These are phyloP conservation scores for Saccharomycopsis olivae DNA, from an alignment of 805 yeast genomes.

Conservation along the genomic window DNA sequence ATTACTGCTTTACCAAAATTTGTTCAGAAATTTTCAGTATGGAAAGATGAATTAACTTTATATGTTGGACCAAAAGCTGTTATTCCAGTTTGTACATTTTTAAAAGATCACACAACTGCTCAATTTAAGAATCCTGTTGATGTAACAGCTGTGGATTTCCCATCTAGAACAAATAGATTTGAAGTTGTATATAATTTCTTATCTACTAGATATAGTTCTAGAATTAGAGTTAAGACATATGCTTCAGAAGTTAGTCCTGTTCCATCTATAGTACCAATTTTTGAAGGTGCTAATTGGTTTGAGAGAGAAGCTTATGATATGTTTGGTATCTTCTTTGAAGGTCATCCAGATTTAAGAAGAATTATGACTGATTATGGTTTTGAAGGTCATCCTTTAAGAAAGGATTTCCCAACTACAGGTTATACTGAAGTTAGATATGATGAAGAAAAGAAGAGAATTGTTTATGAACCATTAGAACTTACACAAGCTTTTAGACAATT, in stretches of 20 bases:
- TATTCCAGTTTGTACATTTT: constrained; percentile 57
- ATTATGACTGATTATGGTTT: constrained; percentile 88
- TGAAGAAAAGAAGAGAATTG: constrained; percentile 81
- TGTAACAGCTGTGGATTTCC: constrained; percentile 81
- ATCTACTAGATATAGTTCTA: constrained; percentile 73
- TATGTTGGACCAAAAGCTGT: constrained; percentile 69
- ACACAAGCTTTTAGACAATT: constrained; percentile 91
- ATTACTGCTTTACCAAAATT: constrained; percentile 73
- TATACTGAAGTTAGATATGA: constrained; percentile 86
- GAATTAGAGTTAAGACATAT: constrained; percentile 82
- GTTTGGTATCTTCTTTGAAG: constrained; percentile 80
- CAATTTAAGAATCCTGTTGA: constrained; percentile 75
- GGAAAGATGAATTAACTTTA: constrained; percentile 81
- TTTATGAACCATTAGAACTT: constrained; percentile 82
- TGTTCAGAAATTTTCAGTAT: constrained; percentile 74
- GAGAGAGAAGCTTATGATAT: constrained; percentile 85
- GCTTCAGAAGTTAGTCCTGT: constrained; percentile 77
- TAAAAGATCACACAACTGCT: constrained; percentile 69
- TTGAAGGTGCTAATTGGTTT: constrained; percentile 80
- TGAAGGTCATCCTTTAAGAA: constrained; percentile 85
- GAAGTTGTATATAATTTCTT: constrained; percentile 80
- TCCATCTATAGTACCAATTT: constrained; percentile 64
- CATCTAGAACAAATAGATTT: constrained; percentile 72
- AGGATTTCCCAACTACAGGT: constrained; percentile 89
- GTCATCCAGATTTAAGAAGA: constrained; percentile 83